Base-by-base conservation (phyloP, 805 yeast genomes). In the Barnettozyma sucrosica region DNA sequence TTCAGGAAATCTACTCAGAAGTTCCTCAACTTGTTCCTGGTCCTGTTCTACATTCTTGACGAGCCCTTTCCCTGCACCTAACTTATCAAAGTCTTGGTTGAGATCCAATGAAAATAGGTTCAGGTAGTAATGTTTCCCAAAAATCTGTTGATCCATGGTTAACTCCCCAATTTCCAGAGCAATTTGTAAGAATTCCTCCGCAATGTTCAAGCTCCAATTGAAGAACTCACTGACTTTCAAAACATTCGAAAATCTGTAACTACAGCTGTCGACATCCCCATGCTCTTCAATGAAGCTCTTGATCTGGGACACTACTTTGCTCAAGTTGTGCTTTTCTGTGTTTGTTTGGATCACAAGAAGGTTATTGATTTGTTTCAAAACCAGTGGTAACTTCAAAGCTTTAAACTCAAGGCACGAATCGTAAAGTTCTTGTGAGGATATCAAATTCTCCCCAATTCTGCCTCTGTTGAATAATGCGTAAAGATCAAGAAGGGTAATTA, bases 361-460 rank as follows among this genome's bases (percentile, higher is more conserved):
- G 20, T 65, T 56, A 30, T 56, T 64, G 40, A 73, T 69, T 40
- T 56, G 69, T 53, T 69, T 68, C 48, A 75, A 52, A 3, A 65
- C 58, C 26, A 84, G 63, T 0, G 92, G 89, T 14, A 92, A 66
- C 7, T 76, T 70, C 39, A 89, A 66, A 7, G 56, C 57, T 7
- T 76, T 80, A 57, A 89, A 80, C 13, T 71, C 61, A 24, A 70
- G 71, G 46, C 88, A 74, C 0, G 96, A 81, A 41, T 75, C 76
- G 44, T 66, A 71, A 44, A 92, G 67, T 54, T 88, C 95, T 21
- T 64, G 65, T 1, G 97, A 87, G 1, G 87, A 74, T 1, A 90
- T 75, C 36, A 89, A 70, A 42, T 83, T 83, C 8, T 79, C 71
- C 2, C 84, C 85, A 24, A 78, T 68, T 7, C 88, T 80, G 53